Percentiles rank a stretch among this genome's conserved stretches.
Evolutionary conservation across 2,329 filamentous ascomycete species (phyloP).

Genomic region (Elsinoe batatas): DNA sequence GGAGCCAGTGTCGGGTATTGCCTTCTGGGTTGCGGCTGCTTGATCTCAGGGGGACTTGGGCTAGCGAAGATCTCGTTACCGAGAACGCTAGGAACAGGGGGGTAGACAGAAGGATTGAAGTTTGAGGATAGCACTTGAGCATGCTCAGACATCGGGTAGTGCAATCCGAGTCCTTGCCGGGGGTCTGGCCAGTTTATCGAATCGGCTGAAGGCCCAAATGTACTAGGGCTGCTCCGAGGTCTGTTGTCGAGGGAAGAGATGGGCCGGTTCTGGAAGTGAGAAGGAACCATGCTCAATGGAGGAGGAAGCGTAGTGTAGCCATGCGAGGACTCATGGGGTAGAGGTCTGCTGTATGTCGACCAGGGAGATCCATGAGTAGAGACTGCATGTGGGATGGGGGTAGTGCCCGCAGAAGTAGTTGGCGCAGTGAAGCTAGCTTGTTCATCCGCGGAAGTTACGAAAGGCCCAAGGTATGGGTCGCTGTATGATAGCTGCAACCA

Average conservation of each 20-base stretch:
- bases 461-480: constrained; percentile 27
- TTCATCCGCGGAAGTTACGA: constrained; percentile 26
- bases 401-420: constrained; percentile 11
- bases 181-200: constrained; percentile 29
- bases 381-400: constrained; percentile 5
- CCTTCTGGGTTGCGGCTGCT: constrained; percentile 31
- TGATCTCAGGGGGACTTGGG: constrained; percentile 18
- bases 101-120: constrained; percentile 27
- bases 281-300: constrained; percentile 1
- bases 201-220: constrained; percentile 31
- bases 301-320: constrained; percentile 11
- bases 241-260: constrained; percentile 19
- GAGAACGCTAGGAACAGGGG: constrained; percentile 15
- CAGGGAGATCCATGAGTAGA: constrained; percentile 9
- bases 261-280: constrained; percentile 6
- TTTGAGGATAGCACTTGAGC: constrained; percentile 19
- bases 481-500: constrained; percentile 19
- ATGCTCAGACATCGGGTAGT: constrained; percentile 24
- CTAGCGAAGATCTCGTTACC: constrained; percentile 18
- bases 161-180: constrained; percentile 33
- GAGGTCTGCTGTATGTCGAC: constrained; percentile 3
- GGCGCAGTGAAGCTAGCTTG: constrained; percentile 12
- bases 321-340: background rate
- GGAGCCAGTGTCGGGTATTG: constrained; percentile 37
- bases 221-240: constrained; percentile 36